Percentiles rank a stretch among this genome's conserved stretches.
These are phyloP conservation scores for Ensete glaucum DNA, from an alignment of 176 grass and related monocot genomes.

Conservation along the genomic window DNA sequence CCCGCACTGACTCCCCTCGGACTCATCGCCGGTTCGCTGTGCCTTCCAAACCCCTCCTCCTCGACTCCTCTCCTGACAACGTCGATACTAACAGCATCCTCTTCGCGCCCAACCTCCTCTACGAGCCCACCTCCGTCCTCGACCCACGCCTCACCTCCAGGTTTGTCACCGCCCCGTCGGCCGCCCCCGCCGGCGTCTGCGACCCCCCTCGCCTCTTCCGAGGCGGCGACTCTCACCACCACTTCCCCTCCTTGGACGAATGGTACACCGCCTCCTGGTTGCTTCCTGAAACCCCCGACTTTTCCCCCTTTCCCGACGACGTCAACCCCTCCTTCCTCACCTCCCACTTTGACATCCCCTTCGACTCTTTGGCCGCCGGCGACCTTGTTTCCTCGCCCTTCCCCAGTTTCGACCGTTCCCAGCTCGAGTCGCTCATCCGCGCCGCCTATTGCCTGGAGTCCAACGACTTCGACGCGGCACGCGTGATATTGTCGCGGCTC, in stretches of 20 bases:
- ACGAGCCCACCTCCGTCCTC: conserved; percentile 56
- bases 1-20: conserved; percentile 6
- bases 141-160: conserved; percentile 49
- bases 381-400: background rate
- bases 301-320: conserved; percentile 19
- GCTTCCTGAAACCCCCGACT: conserved; percentile 31
- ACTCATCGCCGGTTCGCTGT: background rate
- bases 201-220: background rate
- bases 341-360: conserved; percentile 22
- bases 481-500: conserved; percentile 37
- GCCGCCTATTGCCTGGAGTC: conserved; percentile 33
- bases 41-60: background rate
- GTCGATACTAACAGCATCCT: conserved; percentile 17
- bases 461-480: conserved; percentile 27
- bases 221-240: conserved; percentile 7
- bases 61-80: conserved; percentile 1
- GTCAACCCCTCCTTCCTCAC: conserved; percentile 21
- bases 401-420: conserved; percentile 26
- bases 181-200: background rate
- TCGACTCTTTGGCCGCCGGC: background rate
- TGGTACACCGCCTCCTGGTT: conserved; percentile 43
- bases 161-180: conserved; percentile 16
- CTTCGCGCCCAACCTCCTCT: conserved; percentile 16
- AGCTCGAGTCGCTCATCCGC: conserved; percentile 29
- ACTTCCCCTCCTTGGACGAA: conserved; percentile 22